Evolutionary conservation across 352 stramenopile species (phyloP).

Genomic region (Thalassiosira mediterranea): DNA sequence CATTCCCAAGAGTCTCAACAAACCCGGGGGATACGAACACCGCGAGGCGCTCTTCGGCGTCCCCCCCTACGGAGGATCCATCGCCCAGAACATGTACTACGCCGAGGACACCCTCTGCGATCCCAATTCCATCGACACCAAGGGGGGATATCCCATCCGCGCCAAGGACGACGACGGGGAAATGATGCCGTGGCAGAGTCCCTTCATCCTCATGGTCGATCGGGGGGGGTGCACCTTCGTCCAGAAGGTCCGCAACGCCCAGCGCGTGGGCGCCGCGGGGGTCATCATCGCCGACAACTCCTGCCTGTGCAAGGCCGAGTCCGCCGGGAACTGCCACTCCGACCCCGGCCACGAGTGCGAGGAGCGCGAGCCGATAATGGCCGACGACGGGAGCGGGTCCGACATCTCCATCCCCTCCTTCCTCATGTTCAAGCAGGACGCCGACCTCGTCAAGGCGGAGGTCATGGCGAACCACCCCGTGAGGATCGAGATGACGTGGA

Average conservation of each 20-base stretch:
- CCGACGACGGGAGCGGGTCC: constrained; percentile 93
- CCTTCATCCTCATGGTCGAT: constrained; percentile 95
- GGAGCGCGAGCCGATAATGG: constrained; percentile 89
- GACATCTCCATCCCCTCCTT: constrained; percentile 97
- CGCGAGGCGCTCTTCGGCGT: constrained; percentile 96
- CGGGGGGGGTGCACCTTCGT: constrained; percentile 96
- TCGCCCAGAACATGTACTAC: constrained; percentile 81
- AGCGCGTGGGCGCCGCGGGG: constrained; percentile 90
- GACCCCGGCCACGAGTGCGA: constrained; percentile 84
- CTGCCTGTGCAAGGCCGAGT: constrained; percentile 91
- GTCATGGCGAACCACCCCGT: constrained; percentile 89
- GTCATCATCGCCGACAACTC: constrained; percentile 96
- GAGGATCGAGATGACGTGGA: constrained; percentile 93
- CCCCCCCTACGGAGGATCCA: constrained; percentile 88
- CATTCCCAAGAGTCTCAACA: constrained; percentile 64
- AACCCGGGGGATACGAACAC: constrained; percentile 90
- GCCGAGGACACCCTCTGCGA: constrained; percentile 90
- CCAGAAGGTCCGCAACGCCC: constrained; percentile 90
- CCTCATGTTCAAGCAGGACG: constrained; percentile 93
- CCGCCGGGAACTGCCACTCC: constrained; percentile 61
- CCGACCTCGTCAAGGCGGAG: constrained; percentile 90
- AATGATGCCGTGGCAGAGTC: constrained; percentile 85
- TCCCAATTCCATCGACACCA: constrained; percentile 86
- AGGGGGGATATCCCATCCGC: constrained; percentile 72
- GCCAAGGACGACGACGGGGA: constrained; percentile 48